Conservation (phyloP, 1,284 basidiomycete species). For the Fistulinella staudtii region DNA sequence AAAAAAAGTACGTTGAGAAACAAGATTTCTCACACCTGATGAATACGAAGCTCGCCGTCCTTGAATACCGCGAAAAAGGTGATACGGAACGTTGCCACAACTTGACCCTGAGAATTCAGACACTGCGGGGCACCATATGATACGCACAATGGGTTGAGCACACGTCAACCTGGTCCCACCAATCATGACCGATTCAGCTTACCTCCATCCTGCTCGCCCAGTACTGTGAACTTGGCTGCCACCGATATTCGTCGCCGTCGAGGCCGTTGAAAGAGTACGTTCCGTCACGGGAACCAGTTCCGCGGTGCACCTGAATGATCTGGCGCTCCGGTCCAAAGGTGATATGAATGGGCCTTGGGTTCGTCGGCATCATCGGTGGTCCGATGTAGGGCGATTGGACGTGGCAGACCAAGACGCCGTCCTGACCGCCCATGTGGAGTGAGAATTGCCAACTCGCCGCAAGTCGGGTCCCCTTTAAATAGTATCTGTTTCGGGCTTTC, state of each 20-base stretch:
- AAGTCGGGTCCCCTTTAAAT: slow-evolving; percentile 17
- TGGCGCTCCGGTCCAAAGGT: slow-evolving; percentile 10
- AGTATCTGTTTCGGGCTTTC: slow-evolving; percentile 21
- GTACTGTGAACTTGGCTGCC: slow-evolving; percentile 14
- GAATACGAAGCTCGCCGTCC: slow-evolving; percentile 31
- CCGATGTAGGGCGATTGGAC: slow-evolving; percentile 30
- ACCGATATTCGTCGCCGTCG: slow-evolving; percentile 25
- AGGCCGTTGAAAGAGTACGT: slow-evolving; percentile 21
- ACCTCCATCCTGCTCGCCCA: slow-evolving; percentile 8
- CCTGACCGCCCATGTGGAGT: slow-evolving; percentile 17
- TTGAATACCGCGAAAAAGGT: slow-evolving; percentile 30
- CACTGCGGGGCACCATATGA: slow-evolving; percentile 17
- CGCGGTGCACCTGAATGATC: slow-evolving; percentile 13
- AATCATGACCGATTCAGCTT: background rate
- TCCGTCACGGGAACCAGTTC: slow-evolving; percentile 3
- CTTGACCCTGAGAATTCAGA: slow-evolving; percentile 15
- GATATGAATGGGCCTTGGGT: slow-evolving; percentile 19
- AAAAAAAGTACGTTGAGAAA: no score
- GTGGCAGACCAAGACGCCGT: slow-evolving; percentile 22
- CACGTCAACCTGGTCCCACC: background rate
- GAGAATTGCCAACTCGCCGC: slow-evolving; percentile 20
- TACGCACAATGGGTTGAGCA: background rate
- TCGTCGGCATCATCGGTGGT: slow-evolving; percentile 12
- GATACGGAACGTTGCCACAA: slow-evolving; percentile 33
- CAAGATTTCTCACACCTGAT: slow-evolving; percentile 23